Conservation (phyloP, 306 rosid species). For the Arachis stenosperma region DNA sequence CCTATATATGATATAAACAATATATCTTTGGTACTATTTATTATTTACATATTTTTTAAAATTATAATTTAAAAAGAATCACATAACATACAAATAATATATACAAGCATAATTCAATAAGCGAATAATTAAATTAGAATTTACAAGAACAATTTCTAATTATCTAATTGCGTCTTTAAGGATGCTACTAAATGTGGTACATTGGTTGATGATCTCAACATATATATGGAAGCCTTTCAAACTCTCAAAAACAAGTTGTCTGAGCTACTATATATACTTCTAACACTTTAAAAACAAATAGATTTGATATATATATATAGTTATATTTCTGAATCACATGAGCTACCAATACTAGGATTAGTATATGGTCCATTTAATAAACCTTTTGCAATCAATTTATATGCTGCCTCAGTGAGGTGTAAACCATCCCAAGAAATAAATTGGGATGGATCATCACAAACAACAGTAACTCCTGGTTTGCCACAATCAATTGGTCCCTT, state of each 20-base stretch:
- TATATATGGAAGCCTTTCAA: neutral
- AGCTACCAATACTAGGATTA: constrained; percentile 29
- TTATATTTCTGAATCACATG: neutral
- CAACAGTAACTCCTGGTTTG: neutral
- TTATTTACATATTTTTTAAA: too few relatives aligned
- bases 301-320: too few relatives aligned
- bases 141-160: too few relatives aligned
- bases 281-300: too few relatives aligned
- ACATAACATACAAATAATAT: too few relatives aligned
- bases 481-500: constrained; percentile 34
- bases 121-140: too few relatives aligned
- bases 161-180: too few relatives aligned
- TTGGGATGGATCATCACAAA: constrained; percentile 54
- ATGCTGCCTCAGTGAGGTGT: constrained; percentile 73
- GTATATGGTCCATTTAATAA: constrained; percentile 37
- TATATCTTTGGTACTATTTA: too few relatives aligned
- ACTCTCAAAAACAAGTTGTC: neutral
- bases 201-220: neutral
- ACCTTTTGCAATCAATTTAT: constrained; percentile 45
- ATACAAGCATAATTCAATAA: too few relatives aligned
- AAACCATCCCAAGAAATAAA: constrained; percentile 58
- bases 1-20: too few relatives aligned
- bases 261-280: too few relatives aligned
- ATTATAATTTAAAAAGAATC: too few relatives aligned
- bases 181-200: neutral